Evolutionary conservation across 208 protist species (phyloP).

Genomic region (Leishmania mexicana): DNA sequence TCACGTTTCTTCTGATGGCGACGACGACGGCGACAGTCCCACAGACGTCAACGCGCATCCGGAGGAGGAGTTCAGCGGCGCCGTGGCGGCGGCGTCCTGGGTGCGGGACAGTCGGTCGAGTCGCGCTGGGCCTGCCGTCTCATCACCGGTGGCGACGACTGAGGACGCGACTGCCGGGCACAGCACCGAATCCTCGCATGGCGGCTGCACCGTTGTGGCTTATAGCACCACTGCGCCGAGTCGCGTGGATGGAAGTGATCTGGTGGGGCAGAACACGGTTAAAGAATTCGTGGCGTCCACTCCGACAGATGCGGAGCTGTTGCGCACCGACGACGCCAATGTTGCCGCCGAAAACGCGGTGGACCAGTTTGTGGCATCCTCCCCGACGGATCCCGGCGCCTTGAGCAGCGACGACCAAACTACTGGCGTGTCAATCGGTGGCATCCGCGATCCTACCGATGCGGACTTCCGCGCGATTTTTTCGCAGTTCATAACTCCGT

Average conservation of each 20-base stretch:
- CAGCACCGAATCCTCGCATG: neutral
- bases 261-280: constrained; percentile 15
- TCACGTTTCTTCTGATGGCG: neutral
- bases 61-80: constrained; percentile 16
- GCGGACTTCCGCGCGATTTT: constrained; percentile 57
- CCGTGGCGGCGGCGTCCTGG: constrained; percentile 30
- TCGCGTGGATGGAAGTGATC: constrained; percentile 19
- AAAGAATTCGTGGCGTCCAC: constrained; percentile 29
- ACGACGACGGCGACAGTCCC: neutral
- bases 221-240: neutral
- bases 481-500: constrained; percentile 38
- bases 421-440: constrained; percentile 16
- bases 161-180: neutral
- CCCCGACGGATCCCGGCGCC: neutral
- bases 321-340: constrained; percentile 12
- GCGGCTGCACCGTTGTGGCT: neutral
- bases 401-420: neutral
- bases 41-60: neutral
- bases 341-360: constrained; percentile 14
- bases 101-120: constrained; percentile 11
- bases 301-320: constrained; percentile 9
- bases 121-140: too few relatives aligned
- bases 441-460: constrained; percentile 18
- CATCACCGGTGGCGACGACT: neutral
- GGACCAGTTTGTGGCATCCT: constrained; percentile 25